Conservation (phyloP, 805 yeast genomes). For the Kodamaea laetipori region DNA sequence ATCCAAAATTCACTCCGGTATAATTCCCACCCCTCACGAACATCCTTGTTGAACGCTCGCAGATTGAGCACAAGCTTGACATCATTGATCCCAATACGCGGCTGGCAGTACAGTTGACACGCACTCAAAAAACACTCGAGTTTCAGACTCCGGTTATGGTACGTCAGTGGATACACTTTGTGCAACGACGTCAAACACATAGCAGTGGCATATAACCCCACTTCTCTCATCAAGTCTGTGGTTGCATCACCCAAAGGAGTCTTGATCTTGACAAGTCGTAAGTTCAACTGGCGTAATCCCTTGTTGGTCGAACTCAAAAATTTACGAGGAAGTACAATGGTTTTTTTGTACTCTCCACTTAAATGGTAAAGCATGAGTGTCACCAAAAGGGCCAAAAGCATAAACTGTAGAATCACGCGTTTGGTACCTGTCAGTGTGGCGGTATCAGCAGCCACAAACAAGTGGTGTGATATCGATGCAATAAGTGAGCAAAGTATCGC, state of each 20-base stretch:
- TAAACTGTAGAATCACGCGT: conserved; percentile 50
- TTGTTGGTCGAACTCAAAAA: conserved; percentile 84
- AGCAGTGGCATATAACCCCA: conserved; percentile 33
- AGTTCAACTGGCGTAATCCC: conserved; percentile 81
- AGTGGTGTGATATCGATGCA: conserved; percentile 42
- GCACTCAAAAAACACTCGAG: conserved; percentile 42
- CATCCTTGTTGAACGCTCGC: conserved; percentile 76
- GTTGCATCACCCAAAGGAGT: conserved; percentile 35
- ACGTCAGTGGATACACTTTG: conserved; percentile 35
- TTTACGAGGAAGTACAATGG: conserved; percentile 78
- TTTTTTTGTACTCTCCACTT: conserved; percentile 86
- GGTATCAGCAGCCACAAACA: conserved; percentile 29
- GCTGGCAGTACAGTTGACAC: conserved; percentile 51
- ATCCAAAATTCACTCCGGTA: conserved; percentile 94
- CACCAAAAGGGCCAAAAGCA: conserved; percentile 61
- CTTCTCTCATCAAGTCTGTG: conserved; percentile 40
- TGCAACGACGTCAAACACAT: conserved; percentile 35
- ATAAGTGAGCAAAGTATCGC: conserved; percentile 42
- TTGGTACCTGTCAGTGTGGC: conserved; percentile 31
- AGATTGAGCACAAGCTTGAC: conserved; percentile 82
- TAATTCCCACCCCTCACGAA: conserved; percentile 92
- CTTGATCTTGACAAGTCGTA: conserved; percentile 68
- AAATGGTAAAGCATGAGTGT: conserved; percentile 77
- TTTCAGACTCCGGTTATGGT: conserved; percentile 32
- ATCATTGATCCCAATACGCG: conserved; percentile 68